A percentile compares a stretch with the other conserved stretches of the same genome.
phyloP scores from a whole-genome alignment of 257 asterid species.

The Catharanthus roseus region DNA sequence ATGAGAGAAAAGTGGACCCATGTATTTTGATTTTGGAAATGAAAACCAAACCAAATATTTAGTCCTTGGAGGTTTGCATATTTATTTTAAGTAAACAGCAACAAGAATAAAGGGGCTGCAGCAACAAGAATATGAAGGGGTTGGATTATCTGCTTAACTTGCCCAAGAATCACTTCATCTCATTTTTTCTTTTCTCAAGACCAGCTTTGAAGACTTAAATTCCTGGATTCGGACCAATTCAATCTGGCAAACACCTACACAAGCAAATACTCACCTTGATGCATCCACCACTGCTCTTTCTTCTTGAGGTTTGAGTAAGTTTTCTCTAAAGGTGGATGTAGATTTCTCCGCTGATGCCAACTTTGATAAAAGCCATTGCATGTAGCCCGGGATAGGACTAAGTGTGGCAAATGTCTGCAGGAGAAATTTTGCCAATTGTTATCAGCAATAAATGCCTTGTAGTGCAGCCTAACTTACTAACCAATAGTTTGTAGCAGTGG shows the following conservation, averaged over 20 bases:
- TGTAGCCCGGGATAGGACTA: constrained; percentile 93
- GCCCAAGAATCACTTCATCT: no score
- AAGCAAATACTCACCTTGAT: constrained; percentile 36
- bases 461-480: not conserved
- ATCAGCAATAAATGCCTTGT: constrained; percentile 13
- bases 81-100: no score
- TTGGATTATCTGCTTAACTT: no score
- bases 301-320: constrained; percentile 73
- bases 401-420: constrained; percentile 94
- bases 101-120: no score
- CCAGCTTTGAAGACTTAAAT: not conserved
- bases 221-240: not conserved
- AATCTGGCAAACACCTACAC: not conserved
- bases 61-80: no score
- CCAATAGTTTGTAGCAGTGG: not conserved
- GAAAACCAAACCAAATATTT: no score
- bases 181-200: no score
- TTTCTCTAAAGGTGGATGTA: constrained; percentile 63
- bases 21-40: no score
- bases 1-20: no score
- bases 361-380: constrained; percentile 85
- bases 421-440: constrained; percentile 20
- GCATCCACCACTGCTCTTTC: constrained; percentile 62
- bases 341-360: constrained; percentile 64
- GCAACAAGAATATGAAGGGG: no score